Conservation (phyloP, 1,284 basidiomycete genomes). For the Inonotus obliquus region DNA sequence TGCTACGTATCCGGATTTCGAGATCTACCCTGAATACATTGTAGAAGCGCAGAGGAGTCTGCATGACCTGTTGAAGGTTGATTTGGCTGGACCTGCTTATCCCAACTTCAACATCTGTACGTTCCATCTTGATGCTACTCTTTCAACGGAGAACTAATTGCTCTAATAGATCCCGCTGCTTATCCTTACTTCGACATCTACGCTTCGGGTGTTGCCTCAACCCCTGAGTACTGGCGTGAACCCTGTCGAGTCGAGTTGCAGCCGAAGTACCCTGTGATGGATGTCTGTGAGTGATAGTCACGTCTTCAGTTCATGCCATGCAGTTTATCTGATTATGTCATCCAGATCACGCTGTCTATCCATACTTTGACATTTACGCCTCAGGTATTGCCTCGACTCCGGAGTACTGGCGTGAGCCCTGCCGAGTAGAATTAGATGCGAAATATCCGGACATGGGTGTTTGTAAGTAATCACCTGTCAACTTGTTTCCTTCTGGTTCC, state of each 20-base stretch:
- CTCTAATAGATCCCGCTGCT: slow-evolving; percentile 17
- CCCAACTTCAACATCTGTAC: slow-evolving; percentile 14
- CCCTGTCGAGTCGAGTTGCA: not conserved
- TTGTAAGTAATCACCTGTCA: slow-evolving; percentile 2
- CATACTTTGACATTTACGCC: slow-evolving; percentile 28
- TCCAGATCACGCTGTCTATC: slow-evolving; percentile 23
- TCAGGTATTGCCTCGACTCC: not conserved
- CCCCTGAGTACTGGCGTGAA: not conserved
- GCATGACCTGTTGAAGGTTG: slow-evolving; percentile 9
- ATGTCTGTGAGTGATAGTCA: slow-evolving; percentile 23
- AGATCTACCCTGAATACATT: slow-evolving; percentile 16
- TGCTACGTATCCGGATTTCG: slow-evolving; percentile 23
- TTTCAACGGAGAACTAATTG: not conserved
- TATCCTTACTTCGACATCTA: slow-evolving; percentile 23
- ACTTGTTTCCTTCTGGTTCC: not conserved
- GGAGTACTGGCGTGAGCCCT: not conserved
- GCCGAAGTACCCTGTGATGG: slow-evolving; percentile 23
- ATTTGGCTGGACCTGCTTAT: slow-evolving; percentile 1
- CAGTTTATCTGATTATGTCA: not conserved
- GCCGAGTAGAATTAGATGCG: slow-evolving; percentile 11
- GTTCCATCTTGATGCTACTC: not conserved
- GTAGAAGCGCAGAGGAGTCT: slow-evolving; percentile 3
- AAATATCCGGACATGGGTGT: slow-evolving; percentile 17
- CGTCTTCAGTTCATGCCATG: not conserved
- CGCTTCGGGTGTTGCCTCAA: slow-evolving; percentile 3